Conservation (phyloP, 495 filamentous ascomycete genomes). For the Letharia columbiana region DNA sequence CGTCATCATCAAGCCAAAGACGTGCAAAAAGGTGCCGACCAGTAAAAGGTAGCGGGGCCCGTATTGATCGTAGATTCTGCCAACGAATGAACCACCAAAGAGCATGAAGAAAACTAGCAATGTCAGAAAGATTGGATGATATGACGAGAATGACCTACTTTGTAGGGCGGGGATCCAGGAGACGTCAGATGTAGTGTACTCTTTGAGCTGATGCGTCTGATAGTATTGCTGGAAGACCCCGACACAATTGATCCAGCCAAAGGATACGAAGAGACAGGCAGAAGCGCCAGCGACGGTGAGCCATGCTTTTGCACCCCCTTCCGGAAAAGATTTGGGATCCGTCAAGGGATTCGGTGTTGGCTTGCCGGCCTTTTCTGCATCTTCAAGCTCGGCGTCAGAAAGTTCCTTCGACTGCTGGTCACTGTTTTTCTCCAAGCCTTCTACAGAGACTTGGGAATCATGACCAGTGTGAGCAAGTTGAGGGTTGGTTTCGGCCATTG, state of each 20-base stretch:
- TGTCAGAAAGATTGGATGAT: not conserved
- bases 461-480: not conserved
- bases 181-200: constrained; percentile 41
- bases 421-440: not conserved
- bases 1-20: constrained; percentile 32
- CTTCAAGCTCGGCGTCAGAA: not conserved
- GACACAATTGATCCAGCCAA: constrained; percentile 57
- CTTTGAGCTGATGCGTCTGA: constrained; percentile 38
- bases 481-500: not conserved
- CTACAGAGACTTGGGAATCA: not conserved
- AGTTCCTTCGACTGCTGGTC: not conserved
- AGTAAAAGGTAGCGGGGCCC: constrained; percentile 29
- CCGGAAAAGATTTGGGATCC: constrained; percentile 22
- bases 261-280: constrained; percentile 27
- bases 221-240: constrained; percentile 59
- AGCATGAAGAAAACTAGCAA: constrained; percentile 33
- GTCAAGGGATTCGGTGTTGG: constrained; percentile 13
- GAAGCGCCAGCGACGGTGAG: constrained; percentile 28
- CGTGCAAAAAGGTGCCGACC: constrained; percentile 25
- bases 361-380: constrained; percentile 9
- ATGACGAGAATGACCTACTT: constrained; percentile 7
- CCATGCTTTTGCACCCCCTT: constrained; percentile 32
- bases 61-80: constrained; percentile 34
- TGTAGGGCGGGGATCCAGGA: constrained; percentile 53
- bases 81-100: constrained; percentile 29